phyloP scores from a whole-genome alignment of 106 monocot species.

The Posidonia australis region DNA sequence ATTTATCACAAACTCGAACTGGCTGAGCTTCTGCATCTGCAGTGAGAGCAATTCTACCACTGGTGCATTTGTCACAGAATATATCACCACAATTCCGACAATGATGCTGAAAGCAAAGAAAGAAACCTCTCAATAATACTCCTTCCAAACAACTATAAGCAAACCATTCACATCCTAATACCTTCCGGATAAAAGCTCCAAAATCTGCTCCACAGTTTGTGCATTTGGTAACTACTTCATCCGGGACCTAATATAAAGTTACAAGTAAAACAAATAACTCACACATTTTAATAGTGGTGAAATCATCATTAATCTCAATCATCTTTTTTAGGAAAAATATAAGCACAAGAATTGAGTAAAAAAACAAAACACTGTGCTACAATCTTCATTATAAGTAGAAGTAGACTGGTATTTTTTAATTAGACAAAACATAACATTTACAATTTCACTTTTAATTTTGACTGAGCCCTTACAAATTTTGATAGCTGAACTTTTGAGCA shows the following conservation, averaged over 20 bases:
- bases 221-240: conserved; percentile 81
- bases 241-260: conserved; percentile 56
- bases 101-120: conserved; percentile 55
- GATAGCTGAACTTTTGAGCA: too few species aligned
- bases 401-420: too few species aligned
- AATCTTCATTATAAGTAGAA: neutral
- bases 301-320: neutral
- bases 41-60: conserved; percentile 80
- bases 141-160: neutral
- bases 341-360: neutral
- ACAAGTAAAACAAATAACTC: neutral
- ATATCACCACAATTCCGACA: conserved; percentile 97
- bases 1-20: conserved; percentile 85
- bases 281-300: neutral
- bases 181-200: conserved; percentile 74
- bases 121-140: neutral
- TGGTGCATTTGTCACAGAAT: conserved; percentile 93
- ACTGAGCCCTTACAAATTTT: too few species aligned
- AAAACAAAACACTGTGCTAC: neutral
- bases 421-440: neutral
- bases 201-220: conserved; percentile 67
- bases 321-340: neutral
- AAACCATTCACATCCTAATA: conserved; percentile 6
- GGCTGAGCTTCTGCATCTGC: conserved; percentile 64
- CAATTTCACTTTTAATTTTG: neutral